Evolutionary conservation across 345 rosid species (phyloP), one percentile per base, ranked within the genome.

Genomic region (Eucalyptus marginata): DNA sequence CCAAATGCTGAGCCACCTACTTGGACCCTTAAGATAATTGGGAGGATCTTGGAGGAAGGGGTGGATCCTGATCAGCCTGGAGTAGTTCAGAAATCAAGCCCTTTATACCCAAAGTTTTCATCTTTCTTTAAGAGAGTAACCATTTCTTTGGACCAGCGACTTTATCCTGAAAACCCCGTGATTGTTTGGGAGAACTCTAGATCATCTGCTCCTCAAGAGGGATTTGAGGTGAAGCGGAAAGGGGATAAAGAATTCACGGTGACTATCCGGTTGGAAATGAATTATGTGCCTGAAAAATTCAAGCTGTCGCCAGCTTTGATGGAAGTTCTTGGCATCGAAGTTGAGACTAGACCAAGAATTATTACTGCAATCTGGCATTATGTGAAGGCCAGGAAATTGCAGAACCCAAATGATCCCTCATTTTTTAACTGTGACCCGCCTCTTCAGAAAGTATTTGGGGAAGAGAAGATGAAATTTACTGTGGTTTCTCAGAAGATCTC

Each of bases 301-400:
- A 98, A 98, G 96, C 98, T 98, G 79, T 97, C 99, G 89, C 93
- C 97, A 62, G 93, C 97, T 79, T 92, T 98, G 93, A 95, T 92
- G 94, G 99, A 98, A 90, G 98, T 98, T 92, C 97, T 98, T 47
- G 98, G 99, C 86, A 95, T 96, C 86, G 99, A 98, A 90, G 99
- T 97, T 86, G 99, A 97, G 88, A 96, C 98, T 18, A 96, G 99
- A 58, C 99, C 99, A 8, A 94, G 99, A 93, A 95, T 97, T 86
- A 97, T 98, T n/a, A 98, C 98, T 90, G 98, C 98, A 49, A 94
- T 98, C 89, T 98, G 99, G 99, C 99, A 98, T 91, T 98, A 98
- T 89, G 99, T 97, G 40, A 98, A 98, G 93, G 99, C 99, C 71
- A 95, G 98, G 92, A 98, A 97, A 92, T 87, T 98, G 92, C 99